phyloP scores from a whole-genome alignment of 257 asterid genomes.

The Capsicum pubescens region DNA sequence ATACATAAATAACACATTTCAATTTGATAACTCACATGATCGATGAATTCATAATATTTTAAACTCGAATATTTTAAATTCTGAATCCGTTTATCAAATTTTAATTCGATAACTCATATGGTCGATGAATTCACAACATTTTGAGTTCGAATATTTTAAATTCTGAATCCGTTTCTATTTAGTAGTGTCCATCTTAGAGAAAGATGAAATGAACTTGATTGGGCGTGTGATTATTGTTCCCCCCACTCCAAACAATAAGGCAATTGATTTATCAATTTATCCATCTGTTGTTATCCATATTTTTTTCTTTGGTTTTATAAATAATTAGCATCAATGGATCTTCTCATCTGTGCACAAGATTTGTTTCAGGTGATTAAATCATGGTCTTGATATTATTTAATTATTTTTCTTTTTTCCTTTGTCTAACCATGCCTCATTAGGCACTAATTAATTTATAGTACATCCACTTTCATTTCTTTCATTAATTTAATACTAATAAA shows the following conservation, averaged over 20 bases:
- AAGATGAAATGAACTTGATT: slow-evolving; percentile 46
- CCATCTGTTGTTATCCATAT: slow-evolving; percentile 38
- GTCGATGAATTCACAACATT: not conserved
- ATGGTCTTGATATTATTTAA: slow-evolving; percentile 47
- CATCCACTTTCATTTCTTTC: slow-evolving; percentile 29
- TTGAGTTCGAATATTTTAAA: not conserved
- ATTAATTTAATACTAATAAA: not conserved
- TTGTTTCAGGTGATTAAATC: slow-evolving; percentile 62
- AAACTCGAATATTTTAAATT: not conserved
- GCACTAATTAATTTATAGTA: slow-evolving; percentile 31
- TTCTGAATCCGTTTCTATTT: rapidly evolving
- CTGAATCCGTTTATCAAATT: not conserved
- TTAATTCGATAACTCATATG: no score
- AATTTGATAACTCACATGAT: no score
- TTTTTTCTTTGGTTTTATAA: slow-evolving; percentile 39
- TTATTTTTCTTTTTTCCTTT: slow-evolving; percentile 24
- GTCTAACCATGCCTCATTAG: slow-evolving; percentile 23
- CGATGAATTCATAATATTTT: not conserved
- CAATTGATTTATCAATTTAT: slow-evolving; percentile 45
- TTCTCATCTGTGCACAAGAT: slow-evolving; percentile 67
- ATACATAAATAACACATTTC: not conserved
- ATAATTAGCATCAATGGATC: slow-evolving; percentile 53
- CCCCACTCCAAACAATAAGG: slow-evolving; percentile 75
- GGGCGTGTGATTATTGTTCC: slow-evolving; percentile 64
- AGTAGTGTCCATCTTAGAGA: slow-evolving; percentile 23